Evolutionary conservation across 129 eudicot species (phyloP).

Genomic region (Logfia minima): DNA sequence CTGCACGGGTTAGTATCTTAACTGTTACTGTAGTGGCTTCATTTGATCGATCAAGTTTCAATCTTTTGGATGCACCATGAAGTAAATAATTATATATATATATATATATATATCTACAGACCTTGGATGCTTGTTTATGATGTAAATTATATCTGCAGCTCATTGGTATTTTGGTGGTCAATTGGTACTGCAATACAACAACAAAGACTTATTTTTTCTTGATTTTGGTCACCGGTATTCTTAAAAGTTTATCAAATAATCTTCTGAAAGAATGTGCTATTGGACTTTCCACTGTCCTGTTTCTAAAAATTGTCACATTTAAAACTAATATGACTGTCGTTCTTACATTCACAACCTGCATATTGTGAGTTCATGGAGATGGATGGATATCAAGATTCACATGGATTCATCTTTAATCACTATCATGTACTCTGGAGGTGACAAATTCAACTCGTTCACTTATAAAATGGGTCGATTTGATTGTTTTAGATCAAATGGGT

Average conservation of each 20-base stretch:
- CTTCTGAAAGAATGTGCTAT: neutral
- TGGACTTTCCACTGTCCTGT: neutral
- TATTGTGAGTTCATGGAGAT: neutral
- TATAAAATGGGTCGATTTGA: neutral
- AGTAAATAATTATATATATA: no score
- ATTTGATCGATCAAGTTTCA: neutral
- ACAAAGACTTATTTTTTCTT: neutral
- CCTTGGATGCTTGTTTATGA: neutral
- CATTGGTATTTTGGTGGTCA: neutral
- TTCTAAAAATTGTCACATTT: neutral
- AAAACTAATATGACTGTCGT: neutral
- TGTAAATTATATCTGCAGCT: conserved; percentile 1
- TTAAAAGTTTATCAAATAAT: neutral
- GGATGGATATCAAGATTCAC: neutral
- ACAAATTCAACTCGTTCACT: neutral
- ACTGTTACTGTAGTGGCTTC: neutral
- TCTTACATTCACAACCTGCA: neutral
- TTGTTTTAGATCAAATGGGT: neutral
- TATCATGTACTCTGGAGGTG: neutral
- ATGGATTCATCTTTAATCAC: no score
- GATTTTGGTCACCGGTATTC: neutral
- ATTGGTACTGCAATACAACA: neutral
- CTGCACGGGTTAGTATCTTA: conserved; percentile 77
- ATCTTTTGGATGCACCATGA: conserved; percentile 1
- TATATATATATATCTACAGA: neutral